phyloP scores from a whole-genome alignment of 345 rosid genomes.

The Syzygium aromaticum region DNA sequence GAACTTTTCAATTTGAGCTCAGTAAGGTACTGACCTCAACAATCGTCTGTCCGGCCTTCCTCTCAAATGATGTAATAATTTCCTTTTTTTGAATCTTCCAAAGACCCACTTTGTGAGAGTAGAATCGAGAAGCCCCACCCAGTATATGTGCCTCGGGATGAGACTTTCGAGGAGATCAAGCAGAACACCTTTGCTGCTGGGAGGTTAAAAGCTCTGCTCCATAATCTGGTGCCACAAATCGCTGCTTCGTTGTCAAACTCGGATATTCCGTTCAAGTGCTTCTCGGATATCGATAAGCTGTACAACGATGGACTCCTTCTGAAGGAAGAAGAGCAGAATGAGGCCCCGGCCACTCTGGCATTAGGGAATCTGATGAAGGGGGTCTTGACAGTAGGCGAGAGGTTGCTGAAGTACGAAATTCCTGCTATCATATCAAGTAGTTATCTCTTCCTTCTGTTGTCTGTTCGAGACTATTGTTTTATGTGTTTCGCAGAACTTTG shows the following conservation, averaged over 20 bases:
- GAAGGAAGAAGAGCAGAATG: slow-evolving; percentile 32
- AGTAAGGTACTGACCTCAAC: background rate
- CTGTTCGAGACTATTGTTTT: background rate
- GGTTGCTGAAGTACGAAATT: slow-evolving; percentile 58
- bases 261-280: slow-evolving; percentile 75
- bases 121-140: slow-evolving; percentile 78
- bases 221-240: slow-evolving; percentile 83
- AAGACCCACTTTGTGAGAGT: slow-evolving; percentile 64
- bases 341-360: slow-evolving; percentile 7
- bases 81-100: background rate
- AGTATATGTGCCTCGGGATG: slow-evolving; percentile 88
- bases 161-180: slow-evolving; percentile 91
- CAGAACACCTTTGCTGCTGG: slow-evolving; percentile 76
- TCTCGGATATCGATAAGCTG: slow-evolving; percentile 82
- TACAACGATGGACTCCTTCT: slow-evolving; percentile 54
- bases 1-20: background rate
- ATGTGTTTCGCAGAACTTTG: background rate
- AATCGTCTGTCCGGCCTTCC: background rate
- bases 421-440: slow-evolving; percentile 75
- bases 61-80: background rate
- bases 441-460: background rate
- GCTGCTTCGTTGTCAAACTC: slow-evolving; percentile 70
- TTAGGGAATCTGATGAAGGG: slow-evolving; percentile 30
- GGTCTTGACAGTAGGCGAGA: slow-evolving; percentile 43
- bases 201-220: slow-evolving; percentile 78